These are phyloP conservation scores for Trametes gibbosa DNA, from an alignment of 768 basidiomycete genomes.

Conservation along the genomic window DNA sequence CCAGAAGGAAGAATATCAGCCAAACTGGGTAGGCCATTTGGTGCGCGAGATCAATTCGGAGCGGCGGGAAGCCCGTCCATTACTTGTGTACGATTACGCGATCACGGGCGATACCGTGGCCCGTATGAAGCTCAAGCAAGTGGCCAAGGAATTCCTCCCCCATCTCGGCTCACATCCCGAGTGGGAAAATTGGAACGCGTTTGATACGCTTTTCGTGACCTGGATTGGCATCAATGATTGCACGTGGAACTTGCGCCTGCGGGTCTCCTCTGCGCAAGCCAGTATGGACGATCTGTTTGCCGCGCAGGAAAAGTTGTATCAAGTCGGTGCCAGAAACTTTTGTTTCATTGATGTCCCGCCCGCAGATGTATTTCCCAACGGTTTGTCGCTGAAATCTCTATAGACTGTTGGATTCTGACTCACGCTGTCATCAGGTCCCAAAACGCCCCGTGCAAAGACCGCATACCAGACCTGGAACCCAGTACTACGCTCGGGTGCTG, in stretches of 20 bases:
- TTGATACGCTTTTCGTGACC: constrained; percentile 37
- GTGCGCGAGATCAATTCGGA: constrained; percentile 23
- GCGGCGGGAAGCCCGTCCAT: constrained; percentile 15
- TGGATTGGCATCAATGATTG: constrained; percentile 70
- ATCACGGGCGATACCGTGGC: constrained; percentile 45
- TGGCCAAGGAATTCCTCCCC: constrained; percentile 38
- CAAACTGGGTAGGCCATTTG: constrained; percentile 64
- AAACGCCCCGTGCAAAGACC: background rate
- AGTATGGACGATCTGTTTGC: constrained; percentile 37
- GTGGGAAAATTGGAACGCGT: constrained; percentile 22
- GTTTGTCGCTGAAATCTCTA: constrained; percentile 7
- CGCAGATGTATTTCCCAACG: constrained; percentile 43
- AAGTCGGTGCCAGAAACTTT: constrained; percentile 45
- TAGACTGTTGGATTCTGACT: background rate
- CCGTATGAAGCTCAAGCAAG: constrained; percentile 30
- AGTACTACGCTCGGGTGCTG: constrained; percentile 30
- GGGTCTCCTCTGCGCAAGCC: background rate
- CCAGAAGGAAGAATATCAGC: constrained; percentile 36
- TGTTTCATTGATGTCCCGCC: constrained; percentile 58
- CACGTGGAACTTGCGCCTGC: constrained; percentile 35
- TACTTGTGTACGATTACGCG: constrained; percentile 58
- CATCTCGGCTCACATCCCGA: constrained; percentile 17
- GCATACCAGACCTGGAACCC: constrained; percentile 43
- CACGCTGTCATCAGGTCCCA: background rate
- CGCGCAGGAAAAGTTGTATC: constrained; percentile 47